Conservation (phyloP, 768 basidiomycete species). For the Coprinopsis cinerea region DNA sequence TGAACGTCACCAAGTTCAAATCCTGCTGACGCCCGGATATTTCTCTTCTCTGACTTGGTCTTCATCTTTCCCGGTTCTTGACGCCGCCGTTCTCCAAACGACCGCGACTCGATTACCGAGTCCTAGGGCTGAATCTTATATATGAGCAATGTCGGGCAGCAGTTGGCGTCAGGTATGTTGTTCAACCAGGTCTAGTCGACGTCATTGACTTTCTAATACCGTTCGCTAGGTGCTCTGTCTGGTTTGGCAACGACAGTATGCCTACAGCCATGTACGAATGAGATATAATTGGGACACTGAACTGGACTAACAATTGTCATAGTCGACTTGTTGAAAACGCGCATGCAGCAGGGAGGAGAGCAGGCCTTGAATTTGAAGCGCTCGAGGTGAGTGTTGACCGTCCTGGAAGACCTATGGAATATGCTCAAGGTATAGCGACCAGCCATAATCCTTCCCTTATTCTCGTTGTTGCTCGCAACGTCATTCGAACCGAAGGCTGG, state of each 20-base stretch:
- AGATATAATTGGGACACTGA: background rate
- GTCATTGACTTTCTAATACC: conserved; percentile 2
- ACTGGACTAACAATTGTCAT: background rate
- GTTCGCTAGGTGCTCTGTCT: conserved; percentile 62
- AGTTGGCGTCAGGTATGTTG: conserved; percentile 53
- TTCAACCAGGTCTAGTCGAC: background rate
- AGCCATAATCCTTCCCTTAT: conserved; percentile 35
- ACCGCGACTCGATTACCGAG: background rate
- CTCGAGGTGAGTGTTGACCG: background rate
- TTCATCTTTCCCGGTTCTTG: background rate
- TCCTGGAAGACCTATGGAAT: background rate
- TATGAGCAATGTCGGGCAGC: conserved; percentile 67
- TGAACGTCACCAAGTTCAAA: background rate
- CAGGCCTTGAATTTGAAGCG: conserved; percentile 33
- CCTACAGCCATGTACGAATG: conserved; percentile 66
- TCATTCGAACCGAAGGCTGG: conserved; percentile 59
- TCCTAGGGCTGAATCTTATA: background rate
- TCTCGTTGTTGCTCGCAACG: conserved; percentile 44
- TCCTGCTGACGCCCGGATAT: background rate
- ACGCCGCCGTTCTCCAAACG: background rate
- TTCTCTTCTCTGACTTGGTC: background rate
- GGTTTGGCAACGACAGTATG: conserved; percentile 70
- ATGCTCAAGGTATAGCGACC: background rate
- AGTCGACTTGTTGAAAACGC: conserved; percentile 93
- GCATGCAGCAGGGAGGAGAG: conserved; percentile 68